Evolutionary conservation across 345 rosid species (phyloP).

Genomic region (Populus simonii): DNA sequence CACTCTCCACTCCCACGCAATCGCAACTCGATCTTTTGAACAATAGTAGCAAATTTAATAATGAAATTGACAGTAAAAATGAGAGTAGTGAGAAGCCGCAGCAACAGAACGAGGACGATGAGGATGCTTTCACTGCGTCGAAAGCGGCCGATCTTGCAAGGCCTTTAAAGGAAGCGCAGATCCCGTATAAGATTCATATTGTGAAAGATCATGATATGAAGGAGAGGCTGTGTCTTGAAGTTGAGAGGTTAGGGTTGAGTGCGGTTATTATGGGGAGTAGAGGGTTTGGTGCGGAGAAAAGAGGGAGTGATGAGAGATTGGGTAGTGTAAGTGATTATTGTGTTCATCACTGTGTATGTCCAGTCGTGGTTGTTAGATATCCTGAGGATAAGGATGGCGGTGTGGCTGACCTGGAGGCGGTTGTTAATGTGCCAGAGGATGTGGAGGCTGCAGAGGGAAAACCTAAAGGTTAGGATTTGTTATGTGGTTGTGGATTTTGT

Average conservation of each 20-base stretch:
- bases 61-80: background rate
- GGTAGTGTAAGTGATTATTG: slow-evolving; percentile 96
- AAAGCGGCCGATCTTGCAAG: slow-evolving; percentile 72
- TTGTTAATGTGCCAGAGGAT: slow-evolving; percentile 25
- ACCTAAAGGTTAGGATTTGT: slow-evolving; percentile 1
- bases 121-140: slow-evolving; percentile 63
- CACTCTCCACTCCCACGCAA: slow-evolving; percentile 37
- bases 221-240: slow-evolving; percentile 89
- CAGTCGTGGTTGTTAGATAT: slow-evolving; percentile 79
- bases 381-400: slow-evolving; percentile 62
- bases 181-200: slow-evolving; percentile 86
- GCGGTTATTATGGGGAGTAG: slow-evolving; percentile 90
- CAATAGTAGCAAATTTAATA: background rate
- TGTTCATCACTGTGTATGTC: slow-evolving; percentile 86
- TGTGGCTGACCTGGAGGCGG: slow-evolving; percentile 16
- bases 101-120: slow-evolving; percentile 62
- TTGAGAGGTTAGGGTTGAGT: slow-evolving; percentile 69
- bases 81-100: background rate
- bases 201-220: slow-evolving; percentile 96
- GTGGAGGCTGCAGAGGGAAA: background rate
- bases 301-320: slow-evolving; percentile 72
- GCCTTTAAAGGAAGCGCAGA: slow-evolving; percentile 75
- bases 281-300: slow-evolving; percentile 76
- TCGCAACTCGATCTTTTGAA: slow-evolving; percentile 11
- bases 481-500: background rate